Base-by-base conservation (phyloP, 257 asterid genomes). In the Jasminum sambac region DNA sequence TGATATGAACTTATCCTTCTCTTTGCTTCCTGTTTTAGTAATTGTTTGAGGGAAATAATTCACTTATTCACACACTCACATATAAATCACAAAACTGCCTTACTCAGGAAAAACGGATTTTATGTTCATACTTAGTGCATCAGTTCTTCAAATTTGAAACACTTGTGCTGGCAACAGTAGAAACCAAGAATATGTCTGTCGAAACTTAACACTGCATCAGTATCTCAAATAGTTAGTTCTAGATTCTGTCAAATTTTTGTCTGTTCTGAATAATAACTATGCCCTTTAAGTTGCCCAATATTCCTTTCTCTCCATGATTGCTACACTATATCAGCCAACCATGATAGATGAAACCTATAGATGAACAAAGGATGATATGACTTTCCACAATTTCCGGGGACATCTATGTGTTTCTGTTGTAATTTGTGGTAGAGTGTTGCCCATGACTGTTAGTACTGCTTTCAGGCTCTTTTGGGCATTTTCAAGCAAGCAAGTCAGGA, bases 391-490 rank as follows among this genome's bases (percentile, higher is more conserved):
- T 73, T 16, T 64, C 50, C 16, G 39, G 30, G 76, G 68, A 60
- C 36, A 21, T 40, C 37, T 73, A 25, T 3, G 30, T 64, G 77
- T 43, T 25, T 24, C 64, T 66, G 38, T 37, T 68, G 10, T 50
- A 62, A 41, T 52, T 26, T 38, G 39, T 70, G 63, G 36, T 36
- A 58, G 24, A 72, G 23, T 38, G 39, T n/a, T n/a, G 63, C 70
- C 70, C 57, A 59, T 64, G 65, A 41, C 26, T 2, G 13, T 50
- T 50, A n/a, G n/a, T 67, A 67, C 60, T 69, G 52, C 50, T 57
- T 72, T 71, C 88, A 91, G 99, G 99, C 75, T 94, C 98, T 62
- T 91, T 91, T 83, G 99, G 99, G 64, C 99, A 94, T 82, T 91
- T 91, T 64, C 99, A 94, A 83, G 99, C 99, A 44, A 91, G 98